Percentiles rank a stretch among this genome's conserved stretches.
phyloP scores from a whole-genome alignment of 1,139 yeast genomes.

The Barnettozyma hawaiiensis region DNA sequence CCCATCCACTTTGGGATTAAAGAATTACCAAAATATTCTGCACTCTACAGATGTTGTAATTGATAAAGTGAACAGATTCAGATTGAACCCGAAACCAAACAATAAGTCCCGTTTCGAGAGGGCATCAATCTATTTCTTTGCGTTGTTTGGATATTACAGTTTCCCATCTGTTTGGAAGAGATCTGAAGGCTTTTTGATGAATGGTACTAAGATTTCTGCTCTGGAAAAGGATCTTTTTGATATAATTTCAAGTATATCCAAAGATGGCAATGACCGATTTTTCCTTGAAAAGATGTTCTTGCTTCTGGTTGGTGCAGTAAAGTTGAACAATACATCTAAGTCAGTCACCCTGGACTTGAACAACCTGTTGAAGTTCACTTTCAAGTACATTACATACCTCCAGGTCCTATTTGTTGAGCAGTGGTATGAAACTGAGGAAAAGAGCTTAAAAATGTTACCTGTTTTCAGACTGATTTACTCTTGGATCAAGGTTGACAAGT shows the following conservation, averaged over 20 bases:
- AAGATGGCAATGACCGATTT: conserved; percentile 12
- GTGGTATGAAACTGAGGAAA: conserved; percentile 9
- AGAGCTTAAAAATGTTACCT: conserved; percentile 23
- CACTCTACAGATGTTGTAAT: conserved; percentile 8
- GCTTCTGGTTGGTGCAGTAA: conserved; percentile 29
- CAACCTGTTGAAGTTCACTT: conserved; percentile 28
- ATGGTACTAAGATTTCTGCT: conserved; percentile 26
- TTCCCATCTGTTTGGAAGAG: conserved; percentile 28
- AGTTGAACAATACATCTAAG: conserved; percentile 22
- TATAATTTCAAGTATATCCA: conserved; percentile 13
- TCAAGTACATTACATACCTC: conserved; percentile 29
- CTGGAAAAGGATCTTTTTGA: conserved; percentile 35
- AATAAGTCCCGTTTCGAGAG: conserved; percentile 8
- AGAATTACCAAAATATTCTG: conserved; percentile 16
- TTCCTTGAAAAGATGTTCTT: conserved; percentile 19
- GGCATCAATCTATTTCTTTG: conserved; percentile 14
- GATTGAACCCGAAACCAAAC: conserved; percentile 12
- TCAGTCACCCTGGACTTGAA: conserved; percentile 18
- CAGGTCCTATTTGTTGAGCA: conserved; percentile 21
- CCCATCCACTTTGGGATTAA: conserved; percentile 27
- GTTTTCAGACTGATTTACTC: conserved; percentile 43
- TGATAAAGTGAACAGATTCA: conserved; percentile 17
- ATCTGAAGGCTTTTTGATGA: conserved; percentile 26
- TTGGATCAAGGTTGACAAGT: conserved; percentile 47
- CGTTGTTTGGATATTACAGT: conserved; percentile 19